Evolutionary conservation across 495 filamentous ascomycete species (phyloP).

Genomic region (Ascobolus immersus): DNA sequence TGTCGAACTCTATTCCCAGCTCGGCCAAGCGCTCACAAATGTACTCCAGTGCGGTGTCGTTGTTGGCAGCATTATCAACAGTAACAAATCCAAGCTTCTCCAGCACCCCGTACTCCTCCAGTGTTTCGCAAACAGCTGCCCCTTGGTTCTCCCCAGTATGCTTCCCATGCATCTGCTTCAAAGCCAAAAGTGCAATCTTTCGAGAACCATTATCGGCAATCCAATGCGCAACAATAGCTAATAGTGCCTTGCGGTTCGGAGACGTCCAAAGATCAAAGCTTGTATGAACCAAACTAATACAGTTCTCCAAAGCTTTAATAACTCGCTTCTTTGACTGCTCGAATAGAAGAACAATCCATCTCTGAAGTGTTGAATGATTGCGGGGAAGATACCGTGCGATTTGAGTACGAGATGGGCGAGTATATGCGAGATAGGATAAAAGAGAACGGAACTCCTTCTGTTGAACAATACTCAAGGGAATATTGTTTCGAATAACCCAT

Average conservation of each 20-base stretch:
- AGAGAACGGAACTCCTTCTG: too few species aligned
- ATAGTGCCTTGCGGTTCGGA: neutral
- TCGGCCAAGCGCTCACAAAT: too few species aligned
- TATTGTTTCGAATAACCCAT: too few species aligned
- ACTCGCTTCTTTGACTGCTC: too few species aligned
- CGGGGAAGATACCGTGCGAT: too few species aligned
- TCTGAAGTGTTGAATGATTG: too few species aligned
- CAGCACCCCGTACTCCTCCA: neutral
- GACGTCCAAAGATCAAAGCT: constrained; percentile 3
- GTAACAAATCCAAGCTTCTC: neutral
- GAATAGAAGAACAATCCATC: too few species aligned
- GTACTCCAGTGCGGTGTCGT: neutral
- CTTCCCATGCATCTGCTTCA: neutral
- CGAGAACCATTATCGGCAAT: neutral
- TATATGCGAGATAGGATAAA: too few species aligned
- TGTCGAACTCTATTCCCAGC: constrained; percentile 1
- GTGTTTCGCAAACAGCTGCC: neutral
- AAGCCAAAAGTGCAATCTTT: neutral
- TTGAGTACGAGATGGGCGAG: too few species aligned
- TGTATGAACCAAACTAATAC: too few species aligned
- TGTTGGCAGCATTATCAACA: neutral
- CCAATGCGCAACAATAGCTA: neutral
- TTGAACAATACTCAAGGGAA: too few species aligned
- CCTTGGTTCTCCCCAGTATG: neutral
- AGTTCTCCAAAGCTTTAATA: too few species aligned